Evolutionary conservation across 2,329 filamentous ascomycete species (phyloP), one percentile per base, ranked within the genome.

Genomic region (Aspergillus fumigatus): DNA sequence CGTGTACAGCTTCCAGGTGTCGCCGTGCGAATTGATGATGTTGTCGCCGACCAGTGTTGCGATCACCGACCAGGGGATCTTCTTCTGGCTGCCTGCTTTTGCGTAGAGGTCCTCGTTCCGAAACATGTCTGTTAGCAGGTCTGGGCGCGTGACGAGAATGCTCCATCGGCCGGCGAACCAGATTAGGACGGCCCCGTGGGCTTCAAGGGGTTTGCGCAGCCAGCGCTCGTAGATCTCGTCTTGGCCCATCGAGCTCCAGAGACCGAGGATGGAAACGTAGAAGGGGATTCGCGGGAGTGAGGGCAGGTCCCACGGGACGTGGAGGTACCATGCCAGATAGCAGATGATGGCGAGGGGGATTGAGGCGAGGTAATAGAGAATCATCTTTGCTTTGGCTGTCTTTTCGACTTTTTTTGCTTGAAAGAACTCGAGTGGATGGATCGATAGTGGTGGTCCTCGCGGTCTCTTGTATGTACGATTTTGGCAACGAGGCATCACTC

Each of bases 121-220:
- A 38, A 73, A 70, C 58, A 73, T 65, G 48, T 80, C 74, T 3
- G 72, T 70, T 3, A 82, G 59, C 55, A 76, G 79, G 0, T 71
- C 62, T 1, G 79, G 79, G 4, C 72, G 73, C 49, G 75, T 75
- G 0, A 80, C 74, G 10, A 82, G 66, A 3, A 82, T 68, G 49
- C 78, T 80, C 80, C 80, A 82, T 43, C 72, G 73, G 0, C 76
- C 77, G 1, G 74, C 79, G 35, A 80, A 80, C 68, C 78, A 81
- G 27, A 81, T 67, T 55, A 79, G 75, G 19, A 80, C 79, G 1
- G 78, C 79, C 3, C 79, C 68, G 51, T 72, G 59, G 45, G 64
- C 58, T 29, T 70, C 67, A 0, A 71, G 55, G 2, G 64, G 61
- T 2, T 47, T 41, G 0, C 65, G 62, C 2, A 68, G 60, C 62